A percentile compares a stretch with the other conserved stretches of the same genome.
Conservation (phyloP, 495 filamentous ascomycete genomes). For the Aspergillus nidulans region DNA sequence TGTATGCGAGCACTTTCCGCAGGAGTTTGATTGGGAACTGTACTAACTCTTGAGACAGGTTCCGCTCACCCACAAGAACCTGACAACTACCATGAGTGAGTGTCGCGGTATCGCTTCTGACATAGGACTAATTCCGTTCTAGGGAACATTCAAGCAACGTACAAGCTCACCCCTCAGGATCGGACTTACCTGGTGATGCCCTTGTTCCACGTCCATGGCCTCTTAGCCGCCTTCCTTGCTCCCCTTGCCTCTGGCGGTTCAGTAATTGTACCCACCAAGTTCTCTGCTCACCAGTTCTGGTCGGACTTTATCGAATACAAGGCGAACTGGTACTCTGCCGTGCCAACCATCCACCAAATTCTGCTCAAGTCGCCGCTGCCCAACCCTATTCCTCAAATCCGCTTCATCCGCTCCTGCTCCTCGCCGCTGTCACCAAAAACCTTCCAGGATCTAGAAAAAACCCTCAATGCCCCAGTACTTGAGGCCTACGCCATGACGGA, state of each 20-base stretch:
- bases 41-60: constrained; percentile 34
- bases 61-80: constrained; percentile 73
- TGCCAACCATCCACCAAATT: constrained; percentile 87
- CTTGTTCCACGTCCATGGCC: constrained; percentile 82
- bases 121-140: not conserved
- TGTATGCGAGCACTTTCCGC: constrained; percentile 29
- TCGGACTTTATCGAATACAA: constrained; percentile 58
- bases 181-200: constrained; percentile 88
- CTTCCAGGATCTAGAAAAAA: constrained; percentile 67
- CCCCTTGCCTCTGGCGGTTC: constrained; percentile 68
- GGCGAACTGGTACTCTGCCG: constrained; percentile 88
- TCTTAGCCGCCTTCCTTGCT: constrained; percentile 73
- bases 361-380: constrained; percentile 67
- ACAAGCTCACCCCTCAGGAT: constrained; percentile 61
- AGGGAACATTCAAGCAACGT: constrained; percentile 72
- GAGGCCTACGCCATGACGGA: constrained; percentile 94
- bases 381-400: constrained; percentile 61
- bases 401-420: constrained; percentile 85
- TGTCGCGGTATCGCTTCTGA: not conserved
- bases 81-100: constrained; percentile 68
- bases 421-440: constrained; percentile 72
- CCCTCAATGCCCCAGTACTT: constrained; percentile 71
- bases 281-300: constrained; percentile 85
- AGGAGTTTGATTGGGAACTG: not conserved
- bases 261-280: constrained; percentile 66